These are phyloP conservation scores for Lentinula lateritia DNA, from an alignment of 768 basidiomycete species.

Conservation along the genomic window DNA sequence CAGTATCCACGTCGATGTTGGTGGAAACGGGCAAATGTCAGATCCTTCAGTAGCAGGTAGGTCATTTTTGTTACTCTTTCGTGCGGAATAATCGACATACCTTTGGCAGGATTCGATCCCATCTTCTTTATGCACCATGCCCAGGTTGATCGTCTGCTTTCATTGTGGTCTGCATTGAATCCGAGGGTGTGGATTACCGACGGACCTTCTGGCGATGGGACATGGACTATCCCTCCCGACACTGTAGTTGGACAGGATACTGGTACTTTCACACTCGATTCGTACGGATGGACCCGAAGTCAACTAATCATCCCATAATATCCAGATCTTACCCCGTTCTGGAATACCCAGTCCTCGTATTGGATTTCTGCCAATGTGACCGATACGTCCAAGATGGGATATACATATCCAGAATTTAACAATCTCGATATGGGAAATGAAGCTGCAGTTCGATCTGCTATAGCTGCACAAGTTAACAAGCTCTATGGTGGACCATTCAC, in stretches of 20 bases:
- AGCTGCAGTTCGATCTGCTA: slow-evolving; percentile 21
- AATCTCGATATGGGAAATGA: slow-evolving; percentile 25
- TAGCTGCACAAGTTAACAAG: slow-evolving; percentile 26
- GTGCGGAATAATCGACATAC: neutral
- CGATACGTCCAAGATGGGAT: slow-evolving; percentile 29
- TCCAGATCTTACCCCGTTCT: slow-evolving; percentile 43
- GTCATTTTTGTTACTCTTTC: neutral
- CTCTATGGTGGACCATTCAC: slow-evolving; percentile 24
- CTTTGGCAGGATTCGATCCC: slow-evolving; percentile 38
- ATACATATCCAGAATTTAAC: slow-evolving; percentile 49
- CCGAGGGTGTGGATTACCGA: slow-evolving; percentile 31
- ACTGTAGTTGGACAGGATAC: slow-evolving; percentile 21
- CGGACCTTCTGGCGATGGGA: slow-evolving; percentile 23
- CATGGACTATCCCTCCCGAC: slow-evolving; percentile 25
- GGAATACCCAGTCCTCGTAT: slow-evolving; percentile 28
- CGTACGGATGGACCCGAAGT: neutral
- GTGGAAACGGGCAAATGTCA: slow-evolving; percentile 39
- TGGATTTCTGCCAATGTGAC: slow-evolving; percentile 30
- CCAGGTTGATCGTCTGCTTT: slow-evolving; percentile 48
- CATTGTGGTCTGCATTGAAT: slow-evolving; percentile 46
- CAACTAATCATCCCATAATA: neutral
- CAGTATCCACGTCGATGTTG: slow-evolving; percentile 36
- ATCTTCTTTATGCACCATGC: slow-evolving; percentile 51
- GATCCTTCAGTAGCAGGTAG: slow-evolving; percentile 34
- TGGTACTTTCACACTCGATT: slow-evolving; percentile 16